phyloP scores from a whole-genome alignment of 2,329 filamentous ascomycete species.

The Aureobasidium sp. region DNA sequence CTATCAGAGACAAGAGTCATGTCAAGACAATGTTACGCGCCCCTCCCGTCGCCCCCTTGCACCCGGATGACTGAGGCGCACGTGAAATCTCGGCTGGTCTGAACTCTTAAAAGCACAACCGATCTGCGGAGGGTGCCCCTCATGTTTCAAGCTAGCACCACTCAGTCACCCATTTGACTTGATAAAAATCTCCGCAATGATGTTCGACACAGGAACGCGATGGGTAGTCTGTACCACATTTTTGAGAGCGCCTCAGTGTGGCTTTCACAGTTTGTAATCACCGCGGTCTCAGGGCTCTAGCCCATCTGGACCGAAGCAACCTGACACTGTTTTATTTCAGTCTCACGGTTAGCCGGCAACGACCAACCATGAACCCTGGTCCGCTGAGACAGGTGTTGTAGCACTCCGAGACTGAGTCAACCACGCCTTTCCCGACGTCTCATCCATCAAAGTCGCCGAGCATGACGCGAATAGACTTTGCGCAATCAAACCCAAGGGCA shows the following conservation, averaged over 20 bases:
- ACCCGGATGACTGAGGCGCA: not conserved
- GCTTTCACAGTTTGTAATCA: not conserved
- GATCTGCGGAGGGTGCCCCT: conserved; percentile 7
- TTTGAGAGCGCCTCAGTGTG: not conserved
- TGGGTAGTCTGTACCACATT: not conserved
- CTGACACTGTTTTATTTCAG: conserved; percentile 3
- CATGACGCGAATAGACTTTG: conserved; percentile 1
- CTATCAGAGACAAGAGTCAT: conserved; percentile 5
- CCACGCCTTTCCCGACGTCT: conserved; percentile 1
- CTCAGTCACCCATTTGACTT: not conserved
- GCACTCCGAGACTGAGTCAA: conserved; percentile 7
- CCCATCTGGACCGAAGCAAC: not conserved
- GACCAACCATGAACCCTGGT: not conserved
- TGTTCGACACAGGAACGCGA: not conserved
- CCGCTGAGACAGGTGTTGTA: conserved; percentile 1
- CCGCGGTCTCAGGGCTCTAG: not conserved
- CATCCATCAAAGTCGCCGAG: not conserved
- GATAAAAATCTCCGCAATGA: not conserved
- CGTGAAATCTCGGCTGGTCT: conserved; percentile 1
- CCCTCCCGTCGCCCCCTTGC: not conserved
- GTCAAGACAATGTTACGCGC: not conserved
- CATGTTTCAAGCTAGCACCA: conserved; percentile 7
- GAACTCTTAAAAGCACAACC: not conserved
- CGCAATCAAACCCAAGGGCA: not conserved
- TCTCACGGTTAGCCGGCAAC: conserved; percentile 5